A percentile compares a stretch with the other conserved stretches of the same genome.
Conservation (phyloP, 2,329 filamentous ascomycete genomes). For the Colletotrichum echinochloae region DNA sequence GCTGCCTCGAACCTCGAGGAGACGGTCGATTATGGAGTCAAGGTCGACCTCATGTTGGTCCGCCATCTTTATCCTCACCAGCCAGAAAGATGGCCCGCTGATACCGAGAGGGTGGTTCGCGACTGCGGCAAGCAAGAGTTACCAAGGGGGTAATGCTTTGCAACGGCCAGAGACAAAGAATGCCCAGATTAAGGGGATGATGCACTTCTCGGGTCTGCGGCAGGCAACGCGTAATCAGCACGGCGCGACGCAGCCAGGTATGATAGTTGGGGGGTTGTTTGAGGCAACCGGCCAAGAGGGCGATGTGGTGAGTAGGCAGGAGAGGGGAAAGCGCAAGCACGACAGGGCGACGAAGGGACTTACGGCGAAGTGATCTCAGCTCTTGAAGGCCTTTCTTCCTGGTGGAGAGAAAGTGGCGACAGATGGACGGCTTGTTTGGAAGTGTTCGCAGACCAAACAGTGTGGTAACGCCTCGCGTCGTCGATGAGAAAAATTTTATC, state of each 20-base stretch:
- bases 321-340: conserved; percentile 22
- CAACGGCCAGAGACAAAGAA: conserved; percentile 38
- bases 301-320: conserved; percentile 27
- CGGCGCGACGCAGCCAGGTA: conserved; percentile 2
- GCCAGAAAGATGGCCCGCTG: conserved; percentile 57
- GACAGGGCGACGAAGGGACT: conserved; percentile 22
- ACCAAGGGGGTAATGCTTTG: conserved; percentile 16
- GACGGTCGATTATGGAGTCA: conserved; percentile 98
- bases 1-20: conserved; percentile 97
- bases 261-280: background rate
- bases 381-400: conserved; percentile 39
- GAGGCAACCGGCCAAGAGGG: conserved; percentile 4
- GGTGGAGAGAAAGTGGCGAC: conserved; percentile 27
- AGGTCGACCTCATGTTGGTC: conserved; percentile 91
- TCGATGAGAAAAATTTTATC: conserved; percentile 39
- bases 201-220: conserved; percentile 42
- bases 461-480: conserved; percentile 32
- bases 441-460: conserved; percentile 24
- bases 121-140: conserved; percentile 32
- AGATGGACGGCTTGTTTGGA: conserved; percentile 16
- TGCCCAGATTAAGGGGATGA: conserved; percentile 40
- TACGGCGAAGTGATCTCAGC: conserved; percentile 43
- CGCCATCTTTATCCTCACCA: conserved; percentile 65
- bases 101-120: conserved; percentile 44
- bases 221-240: conserved; percentile 20